phyloP scores from a whole-genome alignment of 352 stramenopile genomes.

The Plasmopara viticola region DNA sequence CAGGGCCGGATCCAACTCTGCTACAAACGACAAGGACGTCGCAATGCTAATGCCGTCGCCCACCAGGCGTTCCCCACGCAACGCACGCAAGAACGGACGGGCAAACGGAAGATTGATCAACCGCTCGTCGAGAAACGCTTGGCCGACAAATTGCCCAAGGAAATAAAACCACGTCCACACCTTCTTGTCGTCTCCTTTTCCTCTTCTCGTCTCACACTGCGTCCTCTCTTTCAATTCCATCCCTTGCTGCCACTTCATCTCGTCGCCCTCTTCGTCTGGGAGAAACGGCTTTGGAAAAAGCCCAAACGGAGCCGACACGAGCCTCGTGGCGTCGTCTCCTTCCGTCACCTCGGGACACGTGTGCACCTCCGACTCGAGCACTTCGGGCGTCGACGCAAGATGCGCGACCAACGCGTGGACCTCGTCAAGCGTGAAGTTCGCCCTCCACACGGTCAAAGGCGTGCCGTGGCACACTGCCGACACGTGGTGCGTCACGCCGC shows the following conservation, averaged over 20 bases:
- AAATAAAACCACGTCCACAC: conserved; percentile 65
- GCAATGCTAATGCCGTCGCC: conserved; percentile 30
- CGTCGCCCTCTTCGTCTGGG: conserved; percentile 6
- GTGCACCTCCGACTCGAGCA: conserved; percentile 63
- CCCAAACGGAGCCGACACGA: conserved; percentile 46
- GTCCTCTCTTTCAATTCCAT: conserved; percentile 5
- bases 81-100: conserved; percentile 54
- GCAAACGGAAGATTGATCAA: conserved; percentile 78
- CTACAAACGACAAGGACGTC: conserved; percentile 53
- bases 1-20: conserved; percentile 61
- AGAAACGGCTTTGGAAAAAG: conserved; percentile 46
- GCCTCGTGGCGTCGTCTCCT: conserved; percentile 19
- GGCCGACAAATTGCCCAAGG: conserved; percentile 56
- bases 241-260: conserved; percentile 3
- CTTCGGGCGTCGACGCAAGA: conserved; percentile 41
- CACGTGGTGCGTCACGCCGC: conserved; percentile 70
- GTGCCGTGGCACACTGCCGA: conserved; percentile 70
- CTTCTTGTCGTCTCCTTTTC: conserved; percentile 16
- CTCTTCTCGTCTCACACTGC: conserved; percentile 7
- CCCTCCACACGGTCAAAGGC: conserved; percentile 43
- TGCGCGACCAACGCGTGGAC: conserved; percentile 49
- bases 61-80: conserved; percentile 53
- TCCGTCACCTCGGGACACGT: conserved; percentile 51
- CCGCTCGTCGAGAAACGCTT: conserved; percentile 78
- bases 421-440: conserved; percentile 29